Evolutionary conservation across 805 yeast genomes (phyloP).

Genomic region (Myxozyma neotropica): DNA sequence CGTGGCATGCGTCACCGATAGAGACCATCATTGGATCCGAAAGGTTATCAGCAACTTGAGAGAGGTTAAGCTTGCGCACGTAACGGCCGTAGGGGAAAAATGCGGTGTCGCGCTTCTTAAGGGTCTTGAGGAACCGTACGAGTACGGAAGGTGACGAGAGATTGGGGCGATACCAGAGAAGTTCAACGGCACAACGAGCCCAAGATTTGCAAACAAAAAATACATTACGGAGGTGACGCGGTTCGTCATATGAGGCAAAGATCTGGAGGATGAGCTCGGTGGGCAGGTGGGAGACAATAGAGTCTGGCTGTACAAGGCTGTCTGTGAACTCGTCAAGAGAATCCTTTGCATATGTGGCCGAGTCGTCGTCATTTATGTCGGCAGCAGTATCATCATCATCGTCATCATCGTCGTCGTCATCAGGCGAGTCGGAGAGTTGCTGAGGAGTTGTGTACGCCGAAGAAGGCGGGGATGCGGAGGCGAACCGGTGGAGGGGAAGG

Average conservation of each 20-base stretch:
- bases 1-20: conserved; percentile 64
- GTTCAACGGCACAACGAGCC: conserved; percentile 74
- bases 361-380: conserved; percentile 22
- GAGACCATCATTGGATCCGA: conserved; percentile 63
- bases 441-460: conserved; percentile 31
- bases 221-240: conserved; percentile 25
- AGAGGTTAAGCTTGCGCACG: conserved; percentile 78
- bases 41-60: conserved; percentile 68
- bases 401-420: conserved; percentile 29
- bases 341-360: conserved; percentile 5
- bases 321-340: neutral
- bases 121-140: conserved; percentile 57
- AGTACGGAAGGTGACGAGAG: conserved; percentile 56
- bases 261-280: conserved; percentile 25
- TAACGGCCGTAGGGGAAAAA: conserved; percentile 60
- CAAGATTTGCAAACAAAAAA: conserved; percentile 78
- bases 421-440: conserved; percentile 30
- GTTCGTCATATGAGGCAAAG: conserved; percentile 16
- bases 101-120: conserved; percentile 53
- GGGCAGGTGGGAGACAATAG: conserved; percentile 20
- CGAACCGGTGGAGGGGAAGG: neutral
- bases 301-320: neutral
- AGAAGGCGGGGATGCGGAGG: conserved; percentile 25
- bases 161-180: conserved; percentile 85
- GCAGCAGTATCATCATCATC: conserved; percentile 29